Conservation (phyloP, 495 filamentous ascomycete species). For the Penicillium macrosclerotiorum region DNA sequence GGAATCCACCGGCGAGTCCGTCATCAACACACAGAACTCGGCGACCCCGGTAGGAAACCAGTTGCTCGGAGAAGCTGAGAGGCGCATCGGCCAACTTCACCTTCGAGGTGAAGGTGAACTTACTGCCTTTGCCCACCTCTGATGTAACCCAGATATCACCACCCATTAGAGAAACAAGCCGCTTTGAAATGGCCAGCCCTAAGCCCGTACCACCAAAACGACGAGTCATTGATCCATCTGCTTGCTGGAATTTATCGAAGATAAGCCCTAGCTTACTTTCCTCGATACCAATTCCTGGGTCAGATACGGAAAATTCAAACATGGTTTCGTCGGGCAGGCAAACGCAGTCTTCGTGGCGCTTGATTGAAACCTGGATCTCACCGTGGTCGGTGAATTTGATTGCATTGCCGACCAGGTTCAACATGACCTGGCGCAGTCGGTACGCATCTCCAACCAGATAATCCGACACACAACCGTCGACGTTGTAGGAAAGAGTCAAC, state of each 20-base stretch:
- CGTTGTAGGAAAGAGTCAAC: constrained; percentile 52
- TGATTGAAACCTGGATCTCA: constrained; percentile 54
- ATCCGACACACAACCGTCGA: constrained; percentile 45
- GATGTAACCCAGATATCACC: constrained; percentile 88
- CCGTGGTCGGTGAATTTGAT: constrained; percentile 82
- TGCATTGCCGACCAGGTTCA: constrained; percentile 78
- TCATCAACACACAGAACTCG: constrained; percentile 88
- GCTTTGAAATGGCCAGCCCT: constrained; percentile 74
- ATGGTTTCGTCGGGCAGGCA: constrained; percentile 37
- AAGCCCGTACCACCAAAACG: constrained; percentile 77
- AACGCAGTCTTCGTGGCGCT: constrained; percentile 55
- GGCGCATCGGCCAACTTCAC: constrained; percentile 77
- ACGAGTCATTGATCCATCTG: constrained; percentile 88
- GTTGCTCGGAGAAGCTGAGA: constrained; percentile 66
- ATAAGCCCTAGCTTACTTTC: constrained; percentile 67
- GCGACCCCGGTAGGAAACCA: constrained; percentile 73
- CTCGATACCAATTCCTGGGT: constrained; percentile 81
- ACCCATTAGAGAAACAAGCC: constrained; percentile 75
- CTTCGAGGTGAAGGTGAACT: constrained; percentile 78
- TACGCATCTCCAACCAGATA: constrained; percentile 67
- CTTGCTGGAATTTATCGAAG: constrained; percentile 84
- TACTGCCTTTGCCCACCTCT: constrained; percentile 76
- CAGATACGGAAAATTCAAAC: constrained; percentile 59
- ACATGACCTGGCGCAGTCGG: constrained; percentile 73
- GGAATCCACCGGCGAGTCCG: constrained; percentile 61